These are phyloP conservation scores for Hypocrella siamensis DNA, from an alignment of 2,329 filamentous ascomycete species.

Conservation along the genomic window DNA sequence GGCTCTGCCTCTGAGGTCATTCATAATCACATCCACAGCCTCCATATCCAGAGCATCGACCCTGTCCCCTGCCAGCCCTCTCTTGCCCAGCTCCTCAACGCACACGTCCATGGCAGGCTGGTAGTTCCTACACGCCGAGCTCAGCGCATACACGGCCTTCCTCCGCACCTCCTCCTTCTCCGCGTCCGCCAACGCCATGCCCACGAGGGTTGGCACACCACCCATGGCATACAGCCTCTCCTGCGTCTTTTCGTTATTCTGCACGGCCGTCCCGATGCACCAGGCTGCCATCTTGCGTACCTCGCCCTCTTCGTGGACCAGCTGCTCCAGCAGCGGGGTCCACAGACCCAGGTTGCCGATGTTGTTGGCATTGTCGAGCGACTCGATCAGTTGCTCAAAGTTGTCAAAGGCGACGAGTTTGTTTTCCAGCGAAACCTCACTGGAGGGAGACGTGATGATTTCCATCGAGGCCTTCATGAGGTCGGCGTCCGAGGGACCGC, in stretches of 20 bases:
- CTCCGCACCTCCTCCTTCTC: slow-evolving; percentile 50
- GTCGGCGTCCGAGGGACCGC: slow-evolving; percentile 78
- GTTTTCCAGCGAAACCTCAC: slow-evolving; percentile 53
- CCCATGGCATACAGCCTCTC: slow-evolving; percentile 49
- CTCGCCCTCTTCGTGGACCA: slow-evolving; percentile 53
- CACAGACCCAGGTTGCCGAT: slow-evolving; percentile 66
- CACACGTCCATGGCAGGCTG: slow-evolving; percentile 65
- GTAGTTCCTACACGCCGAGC: slow-evolving; percentile 74
- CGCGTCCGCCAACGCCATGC: slow-evolving; percentile 28
- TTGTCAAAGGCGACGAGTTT: slow-evolving; percentile 84
- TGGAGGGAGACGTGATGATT: slow-evolving; percentile 47
- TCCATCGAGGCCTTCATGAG: slow-evolving; percentile 78
- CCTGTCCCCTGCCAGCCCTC: slow-evolving; percentile 36
- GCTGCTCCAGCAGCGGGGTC: slow-evolving; percentile 58
- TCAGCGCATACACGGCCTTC: slow-evolving; percentile 83
- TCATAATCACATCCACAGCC: slow-evolving; percentile 60
- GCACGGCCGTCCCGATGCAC: slow-evolving; percentile 87
- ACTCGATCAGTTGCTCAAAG: slow-evolving; percentile 83
- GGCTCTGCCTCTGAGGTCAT: slow-evolving; percentile 42
- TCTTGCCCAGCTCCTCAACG: slow-evolving; percentile 42
- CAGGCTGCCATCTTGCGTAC: slow-evolving; percentile 79
- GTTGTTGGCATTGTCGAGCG: slow-evolving; percentile 94
- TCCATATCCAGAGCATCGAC: slow-evolving; percentile 84
- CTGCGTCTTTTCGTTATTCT: slow-evolving; percentile 84
- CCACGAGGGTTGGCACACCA: slow-evolving; percentile 54